Base-by-base conservation (phyloP, 495 filamentous ascomycete genomes). In the Antarctomyces pellizariae region DNA sequence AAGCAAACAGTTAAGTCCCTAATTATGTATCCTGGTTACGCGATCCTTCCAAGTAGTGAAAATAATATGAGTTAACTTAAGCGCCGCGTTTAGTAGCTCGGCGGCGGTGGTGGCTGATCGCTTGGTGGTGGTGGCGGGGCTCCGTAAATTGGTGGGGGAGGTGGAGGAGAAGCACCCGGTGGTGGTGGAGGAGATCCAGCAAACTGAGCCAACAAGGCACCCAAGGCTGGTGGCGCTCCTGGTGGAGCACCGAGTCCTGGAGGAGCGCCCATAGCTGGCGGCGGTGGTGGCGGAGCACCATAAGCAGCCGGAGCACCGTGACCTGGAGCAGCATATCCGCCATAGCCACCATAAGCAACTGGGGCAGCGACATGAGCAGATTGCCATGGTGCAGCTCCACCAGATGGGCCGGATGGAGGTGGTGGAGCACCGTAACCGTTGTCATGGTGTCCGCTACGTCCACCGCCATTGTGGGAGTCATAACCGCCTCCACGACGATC, bases 111-210 rank as follows among this genome's bases (percentile, higher is more conserved):
- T n/a, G n/a, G n/a, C 24, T 26, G 16, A 26, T 9, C 9, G 12
- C 24, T 14, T 18, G 40, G 40, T 5, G 64, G 62, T 23, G 74
- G 72, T 30, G 75, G 74, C 9, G 75, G 75, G 12, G 75, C 75
- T 42, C 70, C 62, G 34, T 83, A 75, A 44, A 64, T 69, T 3
- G 75, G 75, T 0, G 77, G 76, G 25, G 74, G 73, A 18, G 63
- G 67, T 32, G 71, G 60, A 10, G 44, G 29, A 18, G 51, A 46
- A 12, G 52, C 46, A 13, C 58, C 56, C 5, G 56, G 53, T 2
- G 63, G 69, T 18, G 65, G 65, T 26, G 68, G 68, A 20, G 54
- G 57, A 19, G 51, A 54, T 32, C 56, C 58, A 14, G 63, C 52
- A 35, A 71, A 72, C 38, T 70, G 62, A 47, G 67, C 58, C 44